Conservation (phyloP, 2,329 filamentous ascomycete genomes). For the Arthrinium puccinioides region DNA sequence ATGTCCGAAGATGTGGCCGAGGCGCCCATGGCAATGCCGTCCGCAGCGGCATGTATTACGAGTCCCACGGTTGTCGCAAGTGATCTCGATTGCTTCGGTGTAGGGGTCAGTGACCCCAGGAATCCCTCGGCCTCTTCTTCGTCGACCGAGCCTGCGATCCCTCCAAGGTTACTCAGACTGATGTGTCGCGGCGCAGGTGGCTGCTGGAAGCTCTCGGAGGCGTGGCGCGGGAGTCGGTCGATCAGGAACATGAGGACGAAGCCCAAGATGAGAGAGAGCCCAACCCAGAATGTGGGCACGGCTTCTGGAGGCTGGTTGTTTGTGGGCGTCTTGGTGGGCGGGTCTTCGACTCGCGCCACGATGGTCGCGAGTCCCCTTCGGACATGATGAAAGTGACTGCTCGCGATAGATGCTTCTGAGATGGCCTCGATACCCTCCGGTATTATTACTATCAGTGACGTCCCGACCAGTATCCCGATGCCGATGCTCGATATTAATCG, state of each 20-base stretch:
- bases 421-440: slow-evolving; percentile 93
- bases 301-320: slow-evolving; percentile 12
- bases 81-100: slow-evolving; percentile 51
- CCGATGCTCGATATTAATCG: slow-evolving; percentile 87
- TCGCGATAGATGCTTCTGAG: slow-evolving; percentile 45
- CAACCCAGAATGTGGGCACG: slow-evolving; percentile 69
- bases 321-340: slow-evolving; percentile 26
- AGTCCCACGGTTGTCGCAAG: slow-evolving; percentile 85
- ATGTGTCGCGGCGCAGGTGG: slow-evolving; percentile 73
- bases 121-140: slow-evolving; percentile 54
- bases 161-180: slow-evolving; percentile 73
- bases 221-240: slow-evolving; percentile 74
- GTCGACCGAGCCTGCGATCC: slow-evolving; percentile 35
- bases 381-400: neutral
- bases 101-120: slow-evolving; percentile 49
- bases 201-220: slow-evolving; percentile 55
- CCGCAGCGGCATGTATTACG: slow-evolving; percentile 92
- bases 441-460: slow-evolving; percentile 93
- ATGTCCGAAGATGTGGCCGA: slow-evolving; percentile 69
- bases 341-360: slow-evolving; percentile 11
- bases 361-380: neutral
- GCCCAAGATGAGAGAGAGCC: slow-evolving; percentile 76
- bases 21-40: slow-evolving; percentile 92
- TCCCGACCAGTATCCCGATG: slow-evolving; percentile 89
- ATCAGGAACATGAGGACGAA: slow-evolving; percentile 97